Evolutionary conservation across 2,329 filamentous ascomycete genomes (phyloP), one percentile per base, ranked within the genome.

Genomic region (Cordyceps cicadae): DNA sequence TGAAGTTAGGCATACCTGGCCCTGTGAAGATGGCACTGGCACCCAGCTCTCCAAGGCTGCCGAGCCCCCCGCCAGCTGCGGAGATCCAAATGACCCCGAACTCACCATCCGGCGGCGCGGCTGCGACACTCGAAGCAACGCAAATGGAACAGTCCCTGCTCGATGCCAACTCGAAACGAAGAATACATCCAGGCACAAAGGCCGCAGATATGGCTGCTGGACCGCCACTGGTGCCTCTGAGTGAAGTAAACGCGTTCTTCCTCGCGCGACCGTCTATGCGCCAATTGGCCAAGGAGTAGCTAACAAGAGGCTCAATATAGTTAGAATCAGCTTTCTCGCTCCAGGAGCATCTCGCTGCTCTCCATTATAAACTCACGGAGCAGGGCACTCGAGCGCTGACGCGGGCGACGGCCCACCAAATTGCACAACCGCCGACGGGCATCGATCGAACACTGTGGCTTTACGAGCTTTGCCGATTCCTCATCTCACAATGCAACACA

Each of bases 271-370:
- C 19, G 41, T 9, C 11, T 9, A 14, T 8, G 43, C 29, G n/a
- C 56, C 4, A 26, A 37, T 29, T 19, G 11, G 2, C 39, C 14
- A 43, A 19, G 49, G 34, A 15, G 8, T 53, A 15, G 48, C 56
- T 53, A 48, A 46, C 32, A 5, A 53, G 66, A 67, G 59, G 66
- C 64, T 54, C 46, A 39, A 53, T 49, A 59, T 72, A 97, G 90
- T 91, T 99, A 66, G 92, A 99, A 71, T 97, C 93, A 24, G 90
- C 94, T 50, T 99, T 97, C 72, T 94, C 97, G 74, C 85, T 97
- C 19, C 95, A 97, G 74, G 94, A 99, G 76, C 93, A 99, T 71
- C 87, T 99, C 59, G 93, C 95, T 73, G 90, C 94, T 41, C 84
- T 97, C 17, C 90, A 97, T 77, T 87, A 92, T 74, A 81, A 88